Conservation (phyloP, 1,139 yeast species). For the Pichia sp. region DNA sequence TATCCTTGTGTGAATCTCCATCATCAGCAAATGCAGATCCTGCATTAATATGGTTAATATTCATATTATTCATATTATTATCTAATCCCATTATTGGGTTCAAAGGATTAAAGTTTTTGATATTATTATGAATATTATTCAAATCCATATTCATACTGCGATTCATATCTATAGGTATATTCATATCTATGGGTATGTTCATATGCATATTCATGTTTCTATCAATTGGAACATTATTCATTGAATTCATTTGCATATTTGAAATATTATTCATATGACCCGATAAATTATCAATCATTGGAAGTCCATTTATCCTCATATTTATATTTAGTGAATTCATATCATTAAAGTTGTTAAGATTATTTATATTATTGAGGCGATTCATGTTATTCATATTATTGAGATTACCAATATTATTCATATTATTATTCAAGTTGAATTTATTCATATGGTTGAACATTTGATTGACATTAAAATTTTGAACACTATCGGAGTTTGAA, state of each 20-base stretch:
- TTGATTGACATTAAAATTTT: not conserved
- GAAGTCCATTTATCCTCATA: not conserved
- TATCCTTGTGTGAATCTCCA: not conserved
- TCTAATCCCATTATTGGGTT: not conserved
- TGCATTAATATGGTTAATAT: not conserved
- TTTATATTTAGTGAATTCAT: not conserved
- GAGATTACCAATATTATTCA: not conserved
- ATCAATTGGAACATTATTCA: not conserved
- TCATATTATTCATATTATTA: not conserved
- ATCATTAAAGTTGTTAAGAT: not conserved
- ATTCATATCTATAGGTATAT: not conserved
- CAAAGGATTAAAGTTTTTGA: not conserved
- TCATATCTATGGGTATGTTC: not conserved
- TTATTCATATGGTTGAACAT: conserved; percentile 5
- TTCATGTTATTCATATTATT: not conserved
- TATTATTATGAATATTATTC: not conserved
- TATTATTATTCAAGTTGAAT: not conserved
- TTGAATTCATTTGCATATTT: not conserved
- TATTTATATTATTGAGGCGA: not conserved
- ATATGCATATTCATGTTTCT: not conserved
- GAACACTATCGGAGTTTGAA: not conserved
- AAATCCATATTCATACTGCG: not conserved
- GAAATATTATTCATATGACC: conserved; percentile 2
- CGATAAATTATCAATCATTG: not conserved
- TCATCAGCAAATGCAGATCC: not conserved